Conservation (phyloP, 345 rosid species). For the Durio zibethinus region DNA sequence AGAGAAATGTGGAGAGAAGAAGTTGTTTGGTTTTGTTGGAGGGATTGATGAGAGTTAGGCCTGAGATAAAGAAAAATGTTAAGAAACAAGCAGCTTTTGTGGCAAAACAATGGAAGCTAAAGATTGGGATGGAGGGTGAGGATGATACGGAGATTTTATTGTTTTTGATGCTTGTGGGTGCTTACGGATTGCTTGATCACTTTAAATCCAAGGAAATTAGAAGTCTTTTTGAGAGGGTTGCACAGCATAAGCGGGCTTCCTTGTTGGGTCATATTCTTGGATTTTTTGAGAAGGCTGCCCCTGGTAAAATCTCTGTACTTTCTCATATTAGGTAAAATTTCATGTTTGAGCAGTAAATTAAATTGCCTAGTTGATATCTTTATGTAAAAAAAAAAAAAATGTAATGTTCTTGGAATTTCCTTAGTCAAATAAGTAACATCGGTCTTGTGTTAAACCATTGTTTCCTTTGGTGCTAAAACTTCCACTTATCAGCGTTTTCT, state of each 20-base stretch:
- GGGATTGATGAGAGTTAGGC: constrained; percentile 19
- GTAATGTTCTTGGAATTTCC: background rate
- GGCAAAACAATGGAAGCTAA: constrained; percentile 7
- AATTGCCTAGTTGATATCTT: background rate
- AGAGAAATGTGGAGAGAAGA: constrained; percentile 1
- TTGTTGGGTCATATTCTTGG: constrained; percentile 7
- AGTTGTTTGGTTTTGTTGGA: constrained; percentile 20
- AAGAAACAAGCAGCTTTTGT: constrained; percentile 11
- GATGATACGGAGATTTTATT: constrained; percentile 8
- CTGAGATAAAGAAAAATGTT: constrained; percentile 7
- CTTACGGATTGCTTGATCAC: constrained; percentile 4
- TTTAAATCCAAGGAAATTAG: background rate
- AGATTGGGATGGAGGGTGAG: background rate
- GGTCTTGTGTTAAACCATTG: background rate
- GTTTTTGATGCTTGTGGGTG: constrained; percentile 19
- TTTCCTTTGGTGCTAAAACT: background rate
- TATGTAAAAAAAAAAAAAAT: constrained; percentile 1
- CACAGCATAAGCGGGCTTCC: constrained; percentile 6
- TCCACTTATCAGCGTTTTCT: background rate
- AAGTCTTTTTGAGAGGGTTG: constrained; percentile 13
- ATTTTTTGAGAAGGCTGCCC: background rate
- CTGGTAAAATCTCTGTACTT: constrained; percentile 11
- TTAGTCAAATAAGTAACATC: background rate
- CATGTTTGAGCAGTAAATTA: background rate
- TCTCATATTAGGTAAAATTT: background rate